phyloP scores from a whole-genome alignment of 148 eudicot genomes.

The Nepenthes gracilis region DNA sequence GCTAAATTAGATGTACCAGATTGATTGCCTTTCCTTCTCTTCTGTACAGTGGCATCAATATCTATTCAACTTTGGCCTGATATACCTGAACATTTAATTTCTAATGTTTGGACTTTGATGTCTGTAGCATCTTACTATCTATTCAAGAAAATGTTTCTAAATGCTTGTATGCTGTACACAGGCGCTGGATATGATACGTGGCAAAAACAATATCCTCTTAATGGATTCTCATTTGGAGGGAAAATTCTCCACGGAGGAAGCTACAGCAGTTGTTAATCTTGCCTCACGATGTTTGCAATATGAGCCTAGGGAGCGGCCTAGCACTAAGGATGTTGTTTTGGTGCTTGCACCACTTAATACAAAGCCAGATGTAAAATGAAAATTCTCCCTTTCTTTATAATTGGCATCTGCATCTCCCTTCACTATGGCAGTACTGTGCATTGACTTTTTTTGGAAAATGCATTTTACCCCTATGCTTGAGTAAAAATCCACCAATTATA shows the following conservation, averaged over 20 bases:
- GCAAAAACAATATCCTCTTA: constrained; percentile 8
- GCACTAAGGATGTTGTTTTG: constrained; percentile 9
- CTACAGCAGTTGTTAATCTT: constrained; percentile 8
- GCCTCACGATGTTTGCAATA: constrained; percentile 11
- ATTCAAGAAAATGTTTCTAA: neutral
- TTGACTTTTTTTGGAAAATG: too few relatives aligned
- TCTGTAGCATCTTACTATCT: too few relatives aligned
- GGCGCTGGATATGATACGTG: constrained; percentile 14
- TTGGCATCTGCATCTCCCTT: too few relatives aligned
- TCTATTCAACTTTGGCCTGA: too few relatives aligned
- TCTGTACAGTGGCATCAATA: too few relatives aligned
- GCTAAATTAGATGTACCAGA: too few relatives aligned
- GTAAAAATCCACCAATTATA: too few relatives aligned
- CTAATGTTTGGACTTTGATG: too few relatives aligned
- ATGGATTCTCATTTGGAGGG: constrained; percentile 15
- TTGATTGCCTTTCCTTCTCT: too few relatives aligned
- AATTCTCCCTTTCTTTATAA: neutral
- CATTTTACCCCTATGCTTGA: too few relatives aligned
- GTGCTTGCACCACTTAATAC: constrained; percentile 7
- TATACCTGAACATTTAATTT: too few relatives aligned
- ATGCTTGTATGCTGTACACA: neutral
- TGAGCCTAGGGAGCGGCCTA: constrained; percentile 12
- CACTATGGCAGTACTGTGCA: too few relatives aligned
- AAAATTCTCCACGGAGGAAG: constrained; percentile 10
- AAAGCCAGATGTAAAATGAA: constrained; percentile 2